Evolutionary conservation across 306 rosid genomes (phyloP).

Genomic region (Alnus rubra): DNA sequence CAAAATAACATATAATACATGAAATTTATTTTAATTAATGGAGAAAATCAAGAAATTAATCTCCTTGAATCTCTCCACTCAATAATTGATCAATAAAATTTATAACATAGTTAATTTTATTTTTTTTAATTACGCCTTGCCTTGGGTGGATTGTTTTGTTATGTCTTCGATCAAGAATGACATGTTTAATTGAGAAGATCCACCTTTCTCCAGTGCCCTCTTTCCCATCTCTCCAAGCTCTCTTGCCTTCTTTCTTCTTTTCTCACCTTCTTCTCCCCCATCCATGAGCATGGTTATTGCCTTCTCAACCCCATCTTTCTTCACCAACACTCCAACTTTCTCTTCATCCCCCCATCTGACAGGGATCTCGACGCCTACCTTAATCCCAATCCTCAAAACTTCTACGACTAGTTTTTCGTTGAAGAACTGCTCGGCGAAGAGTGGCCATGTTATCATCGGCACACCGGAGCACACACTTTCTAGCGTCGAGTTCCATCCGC

Average conservation of each 20-base stretch:
- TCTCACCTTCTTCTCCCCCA: slow-evolving; percentile 50
- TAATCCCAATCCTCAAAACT: slow-evolving; percentile 57
- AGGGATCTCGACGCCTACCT: slow-evolving; percentile 60
- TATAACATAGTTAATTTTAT: no score
- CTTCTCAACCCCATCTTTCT: slow-evolving; percentile 39
- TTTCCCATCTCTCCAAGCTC: slow-evolving; percentile 50
- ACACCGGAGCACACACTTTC: slow-evolving; percentile 58
- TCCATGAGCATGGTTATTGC: slow-evolving; percentile 55
- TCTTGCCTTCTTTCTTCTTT: slow-evolving; percentile 47
- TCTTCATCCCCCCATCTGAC: slow-evolving; percentile 80
- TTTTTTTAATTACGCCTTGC: neutral
- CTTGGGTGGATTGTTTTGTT: slow-evolving; percentile 11
- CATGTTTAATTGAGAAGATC: slow-evolving; percentile 55
- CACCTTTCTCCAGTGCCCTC: slow-evolving; percentile 47
- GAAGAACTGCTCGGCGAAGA: slow-evolving; percentile 70
- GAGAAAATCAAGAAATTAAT: no score
- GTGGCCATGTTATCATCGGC: slow-evolving; percentile 83
- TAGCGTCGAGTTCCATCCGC: slow-evolving; percentile 79
- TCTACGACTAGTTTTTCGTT: slow-evolving; percentile 64
- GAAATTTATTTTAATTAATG: no score
- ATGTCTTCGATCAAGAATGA: slow-evolving; percentile 53
- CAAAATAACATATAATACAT: no score
- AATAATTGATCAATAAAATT: no score
- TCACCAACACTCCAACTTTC: slow-evolving; percentile 57
- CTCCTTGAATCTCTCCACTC: no score